Percentiles rank a stretch among this genome's conserved stretches.
These are phyloP conservation scores for Exophiala lecanii-corni DNA, from an alignment of 2,329 filamentous ascomycete genomes.

Conservation along the genomic window DNA sequence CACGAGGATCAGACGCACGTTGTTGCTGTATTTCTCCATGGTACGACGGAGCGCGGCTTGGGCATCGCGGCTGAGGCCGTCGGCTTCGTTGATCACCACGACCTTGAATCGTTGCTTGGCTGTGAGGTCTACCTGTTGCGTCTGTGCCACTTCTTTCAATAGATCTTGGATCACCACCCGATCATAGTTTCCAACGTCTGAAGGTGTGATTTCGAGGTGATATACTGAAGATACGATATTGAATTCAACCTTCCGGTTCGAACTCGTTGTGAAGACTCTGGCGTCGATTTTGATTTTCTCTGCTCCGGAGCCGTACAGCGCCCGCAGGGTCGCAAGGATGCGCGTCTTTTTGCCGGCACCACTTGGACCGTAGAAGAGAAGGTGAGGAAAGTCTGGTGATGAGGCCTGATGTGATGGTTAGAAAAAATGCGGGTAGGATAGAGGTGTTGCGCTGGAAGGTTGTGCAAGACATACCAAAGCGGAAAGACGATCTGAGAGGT, in stretches of 20 bases:
- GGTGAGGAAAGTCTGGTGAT: constrained; percentile 95
- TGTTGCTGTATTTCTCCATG: constrained; percentile 99
- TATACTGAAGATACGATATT: constrained; percentile 97
- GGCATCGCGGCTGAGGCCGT: constrained; percentile 87
- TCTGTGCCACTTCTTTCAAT: constrained; percentile 96
- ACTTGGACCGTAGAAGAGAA: constrained; percentile 93
- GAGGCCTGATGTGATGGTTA: constrained; percentile 75
- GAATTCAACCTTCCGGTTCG: constrained; percentile 95
- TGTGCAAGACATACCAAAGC: constrained; percentile 62
- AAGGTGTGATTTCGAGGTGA: constrained; percentile 96
- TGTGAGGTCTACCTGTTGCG: constrained; percentile 91
- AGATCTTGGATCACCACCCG: constrained; percentile 93
- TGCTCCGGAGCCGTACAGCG: constrained; percentile 92
- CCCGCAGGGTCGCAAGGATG: constrained; percentile 90
- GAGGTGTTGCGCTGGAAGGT: constrained; percentile 6
- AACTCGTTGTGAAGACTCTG: constrained; percentile 86
- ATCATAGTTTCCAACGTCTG: constrained; percentile 94
- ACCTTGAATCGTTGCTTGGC: constrained; percentile 96
- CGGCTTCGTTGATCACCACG: constrained; percentile 97
- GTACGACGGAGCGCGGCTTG: constrained; percentile 91
- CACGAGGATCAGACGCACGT: constrained; percentile 82
- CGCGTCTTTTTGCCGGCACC: constrained; percentile 97
- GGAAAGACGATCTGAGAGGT: constrained; percentile 79
- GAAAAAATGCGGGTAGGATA: constrained; percentile 13
- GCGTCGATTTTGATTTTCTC: constrained; percentile 99